A percentile compares a stretch with the other conserved stretches of the same genome.
Conservation (phyloP, 2,329 filamentous ascomycete species). For the Tolypocladium inflatum region DNA sequence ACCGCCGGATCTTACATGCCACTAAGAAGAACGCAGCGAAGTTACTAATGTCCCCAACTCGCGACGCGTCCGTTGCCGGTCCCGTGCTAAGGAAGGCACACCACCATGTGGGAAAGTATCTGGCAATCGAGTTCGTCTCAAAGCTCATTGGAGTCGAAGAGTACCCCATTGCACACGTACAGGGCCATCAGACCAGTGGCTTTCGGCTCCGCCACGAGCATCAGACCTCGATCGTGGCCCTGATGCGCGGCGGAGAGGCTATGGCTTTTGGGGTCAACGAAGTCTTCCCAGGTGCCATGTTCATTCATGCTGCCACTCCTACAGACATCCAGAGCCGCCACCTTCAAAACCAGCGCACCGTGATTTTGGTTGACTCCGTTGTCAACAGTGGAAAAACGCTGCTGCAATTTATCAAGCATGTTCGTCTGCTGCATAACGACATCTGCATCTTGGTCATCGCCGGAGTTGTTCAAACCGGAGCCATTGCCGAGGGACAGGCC, state of each 20-base stretch:
- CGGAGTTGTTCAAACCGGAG: conserved; percentile 39
- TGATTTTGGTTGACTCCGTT: conserved; percentile 51
- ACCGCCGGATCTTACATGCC: conserved; percentile 26
- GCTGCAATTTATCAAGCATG: conserved; percentile 33
- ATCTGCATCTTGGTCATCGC: conserved; percentile 44
- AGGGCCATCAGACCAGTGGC: conserved; percentile 32
- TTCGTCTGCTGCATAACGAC: conserved; percentile 27
- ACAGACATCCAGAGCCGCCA: conserved; percentile 32
- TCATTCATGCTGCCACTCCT: conserved; percentile 33
- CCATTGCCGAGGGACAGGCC: conserved; percentile 7
- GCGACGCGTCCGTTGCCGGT: conserved; percentile 36
- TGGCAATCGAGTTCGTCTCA: conserved; percentile 39
- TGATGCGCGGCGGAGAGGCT: conserved; percentile 56
- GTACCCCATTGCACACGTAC: conserved; percentile 40
- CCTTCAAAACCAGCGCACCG: conserved; percentile 24
- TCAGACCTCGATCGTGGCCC: conserved; percentile 41
- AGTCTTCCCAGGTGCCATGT: conserved; percentile 39
- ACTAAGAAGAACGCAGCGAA: conserved; percentile 33
- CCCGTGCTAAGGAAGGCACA: conserved; percentile 39
- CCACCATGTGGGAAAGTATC: conserved; percentile 37
- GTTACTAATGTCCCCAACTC: conserved; percentile 43
- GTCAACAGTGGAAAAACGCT: conserved; percentile 47
- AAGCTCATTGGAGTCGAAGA: conserved; percentile 39
- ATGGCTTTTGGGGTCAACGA: conserved; percentile 51
- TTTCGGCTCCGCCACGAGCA: conserved; percentile 36